phyloP scores from a whole-genome alignment of 257 asterid genomes.

The Solanum pinnatisectum region DNA sequence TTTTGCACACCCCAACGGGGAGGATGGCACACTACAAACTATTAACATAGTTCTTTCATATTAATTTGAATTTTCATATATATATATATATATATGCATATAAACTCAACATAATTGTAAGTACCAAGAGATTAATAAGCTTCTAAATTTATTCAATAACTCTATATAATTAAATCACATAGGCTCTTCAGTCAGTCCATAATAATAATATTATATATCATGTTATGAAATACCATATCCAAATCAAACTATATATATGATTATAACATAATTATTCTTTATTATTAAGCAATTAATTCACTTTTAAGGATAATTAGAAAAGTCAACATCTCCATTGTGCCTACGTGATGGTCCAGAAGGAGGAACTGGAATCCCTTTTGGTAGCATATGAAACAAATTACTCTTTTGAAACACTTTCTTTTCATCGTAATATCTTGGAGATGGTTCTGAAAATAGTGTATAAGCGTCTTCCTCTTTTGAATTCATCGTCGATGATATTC shows the following conservation, averaged over 20 bases:
- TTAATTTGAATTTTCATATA: not conserved
- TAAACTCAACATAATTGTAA: not conserved
- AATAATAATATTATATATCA: not conserved
- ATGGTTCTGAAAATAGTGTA: not conserved
- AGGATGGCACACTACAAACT: too few relatives aligned
- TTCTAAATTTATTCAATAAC: not conserved
- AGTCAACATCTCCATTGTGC: slow-evolving; percentile 14
- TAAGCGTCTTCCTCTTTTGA: not conserved
- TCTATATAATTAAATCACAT: not conserved
- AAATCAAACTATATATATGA: not conserved
- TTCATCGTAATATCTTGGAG: not conserved
- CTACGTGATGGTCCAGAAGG: slow-evolving; percentile 45
- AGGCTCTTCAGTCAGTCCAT: not conserved
- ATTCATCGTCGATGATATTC: not conserved
- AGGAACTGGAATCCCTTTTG: slow-evolving; percentile 35
- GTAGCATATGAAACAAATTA: slow-evolving; percentile 18
- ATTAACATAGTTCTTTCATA: not conserved
- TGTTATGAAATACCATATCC: not conserved
- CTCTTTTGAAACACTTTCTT: not conserved
- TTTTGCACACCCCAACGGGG: too few relatives aligned
- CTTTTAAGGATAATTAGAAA: not conserved
- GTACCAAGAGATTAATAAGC: not conserved
- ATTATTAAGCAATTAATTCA: not conserved
- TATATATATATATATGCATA: not conserved
- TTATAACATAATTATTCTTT: not conserved